Conservation (phyloP, 108 stramenopile genomes). For the Mediolabrus comicus region DNA sequence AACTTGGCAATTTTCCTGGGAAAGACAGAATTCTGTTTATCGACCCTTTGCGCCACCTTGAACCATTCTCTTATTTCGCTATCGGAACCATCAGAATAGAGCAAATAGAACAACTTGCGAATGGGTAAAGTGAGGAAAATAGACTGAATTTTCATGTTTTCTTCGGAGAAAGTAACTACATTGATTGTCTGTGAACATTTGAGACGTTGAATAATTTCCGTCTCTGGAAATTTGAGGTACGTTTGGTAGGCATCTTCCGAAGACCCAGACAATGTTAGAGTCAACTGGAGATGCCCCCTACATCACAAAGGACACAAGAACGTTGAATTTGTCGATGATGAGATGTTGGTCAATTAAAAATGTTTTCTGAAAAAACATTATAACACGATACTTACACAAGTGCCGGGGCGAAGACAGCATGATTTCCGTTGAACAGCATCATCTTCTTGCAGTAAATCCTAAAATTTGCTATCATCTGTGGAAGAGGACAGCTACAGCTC, state of each 20-base stretch:
- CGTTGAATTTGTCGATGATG: no score
- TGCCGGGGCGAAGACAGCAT: neutral
- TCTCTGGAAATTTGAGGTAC: neutral
- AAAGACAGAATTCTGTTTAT: neutral
- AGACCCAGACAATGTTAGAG: neutral
- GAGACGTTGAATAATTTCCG: no score
- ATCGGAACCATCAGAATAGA: neutral
- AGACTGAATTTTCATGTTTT: no score
- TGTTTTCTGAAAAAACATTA: no score
- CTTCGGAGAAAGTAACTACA: no score
- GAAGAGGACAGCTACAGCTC: neutral
- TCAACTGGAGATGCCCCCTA: neutral
- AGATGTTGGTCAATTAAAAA: no score
- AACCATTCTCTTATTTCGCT: neutral
- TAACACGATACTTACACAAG: neutral
- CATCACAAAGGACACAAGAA: neutral
- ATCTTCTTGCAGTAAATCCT: neutral
- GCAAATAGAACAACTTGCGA: neutral
- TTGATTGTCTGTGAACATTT: no score
- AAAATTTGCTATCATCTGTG: neutral
- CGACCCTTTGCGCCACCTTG: neutral
- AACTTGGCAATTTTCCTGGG: neutral
- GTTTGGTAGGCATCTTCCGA: neutral
- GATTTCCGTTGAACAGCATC: neutral
- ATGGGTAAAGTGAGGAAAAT: no score